Conservation (phyloP, 371 early-diverging fungal species). For the Mucor ambiguus region DNA sequence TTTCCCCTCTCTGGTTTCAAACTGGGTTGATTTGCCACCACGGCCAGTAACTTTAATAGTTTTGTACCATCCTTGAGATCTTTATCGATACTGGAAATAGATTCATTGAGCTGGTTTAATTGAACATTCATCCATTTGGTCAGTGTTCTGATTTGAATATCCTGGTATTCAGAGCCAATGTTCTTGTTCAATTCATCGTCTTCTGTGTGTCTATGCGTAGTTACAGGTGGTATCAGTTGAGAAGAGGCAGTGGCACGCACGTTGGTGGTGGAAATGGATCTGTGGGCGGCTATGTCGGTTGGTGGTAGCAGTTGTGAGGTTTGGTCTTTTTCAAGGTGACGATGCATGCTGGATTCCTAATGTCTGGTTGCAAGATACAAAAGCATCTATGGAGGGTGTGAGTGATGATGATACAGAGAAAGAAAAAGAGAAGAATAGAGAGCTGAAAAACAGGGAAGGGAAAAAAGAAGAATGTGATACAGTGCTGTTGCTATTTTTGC, state of each 20-base stretch:
- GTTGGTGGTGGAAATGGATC: constrained; percentile 12
- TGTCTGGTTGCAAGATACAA: background rate
- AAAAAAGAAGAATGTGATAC: constrained; percentile 5
- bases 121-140: constrained; percentile 85
- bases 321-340: background rate
- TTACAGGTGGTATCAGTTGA: constrained; percentile 25
- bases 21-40: constrained; percentile 45
- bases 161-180: constrained; percentile 49
- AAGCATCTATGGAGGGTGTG: background rate
- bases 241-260: constrained; percentile 3
- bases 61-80: constrained; percentile 68
- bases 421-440: background rate
- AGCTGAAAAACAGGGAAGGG: background rate
- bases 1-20: constrained; percentile 62
- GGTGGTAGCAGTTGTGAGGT: background rate
- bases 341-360: background rate
- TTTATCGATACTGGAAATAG: constrained; percentile 45
- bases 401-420: background rate
- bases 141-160: constrained; percentile 77
- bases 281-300: background rate
- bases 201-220: constrained; percentile 17
- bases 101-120: constrained; percentile 53
- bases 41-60: constrained; percentile 59
- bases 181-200: constrained; percentile 33
- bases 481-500: background rate